Conservation (phyloP, 768 basidiomycete species). For the Lactarius psammicola region DNA sequence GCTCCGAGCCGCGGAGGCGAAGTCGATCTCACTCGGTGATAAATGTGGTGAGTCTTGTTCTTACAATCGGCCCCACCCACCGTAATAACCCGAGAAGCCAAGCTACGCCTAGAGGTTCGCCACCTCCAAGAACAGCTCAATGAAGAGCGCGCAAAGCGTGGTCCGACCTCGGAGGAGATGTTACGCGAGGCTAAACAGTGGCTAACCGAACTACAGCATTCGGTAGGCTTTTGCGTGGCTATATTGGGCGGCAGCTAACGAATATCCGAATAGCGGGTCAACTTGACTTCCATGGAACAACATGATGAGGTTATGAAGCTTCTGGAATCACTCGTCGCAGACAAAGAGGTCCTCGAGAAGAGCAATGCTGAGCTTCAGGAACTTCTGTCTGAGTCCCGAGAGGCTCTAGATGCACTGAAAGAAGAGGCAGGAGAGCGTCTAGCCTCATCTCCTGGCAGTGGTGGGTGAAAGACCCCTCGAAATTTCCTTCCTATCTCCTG, state of each 20-base stretch:
- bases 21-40: constrained; percentile 61
- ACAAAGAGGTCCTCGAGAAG: constrained; percentile 78
- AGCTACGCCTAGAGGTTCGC: constrained; percentile 65
- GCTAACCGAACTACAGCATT: constrained; percentile 57
- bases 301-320: constrained; percentile 64
- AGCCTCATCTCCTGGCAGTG: constrained; percentile 27
- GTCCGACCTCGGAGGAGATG: constrained; percentile 66
- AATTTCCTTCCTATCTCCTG: constrained; percentile 16
- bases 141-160: constrained; percentile 53
- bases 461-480: constrained; percentile 27
- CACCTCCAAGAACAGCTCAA: constrained; percentile 64
- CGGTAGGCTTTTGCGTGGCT: constrained; percentile 42
- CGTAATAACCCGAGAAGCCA: constrained; percentile 44
- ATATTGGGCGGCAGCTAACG: background rate
- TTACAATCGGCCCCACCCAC: background rate
- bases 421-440: constrained; percentile 76
- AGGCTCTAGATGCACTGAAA: constrained; percentile 66
- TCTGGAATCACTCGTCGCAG: constrained; percentile 80
- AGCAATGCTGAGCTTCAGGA: constrained; percentile 79
- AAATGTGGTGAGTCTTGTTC: constrained; percentile 52
- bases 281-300: constrained; percentile 42
- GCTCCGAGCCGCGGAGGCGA: constrained; percentile 65
- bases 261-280: constrained; percentile 35
- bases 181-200: constrained; percentile 63
- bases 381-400: constrained; percentile 70